Conservation (phyloP, 176 grass and related monocot species). For the Avena atlantica region DNA sequence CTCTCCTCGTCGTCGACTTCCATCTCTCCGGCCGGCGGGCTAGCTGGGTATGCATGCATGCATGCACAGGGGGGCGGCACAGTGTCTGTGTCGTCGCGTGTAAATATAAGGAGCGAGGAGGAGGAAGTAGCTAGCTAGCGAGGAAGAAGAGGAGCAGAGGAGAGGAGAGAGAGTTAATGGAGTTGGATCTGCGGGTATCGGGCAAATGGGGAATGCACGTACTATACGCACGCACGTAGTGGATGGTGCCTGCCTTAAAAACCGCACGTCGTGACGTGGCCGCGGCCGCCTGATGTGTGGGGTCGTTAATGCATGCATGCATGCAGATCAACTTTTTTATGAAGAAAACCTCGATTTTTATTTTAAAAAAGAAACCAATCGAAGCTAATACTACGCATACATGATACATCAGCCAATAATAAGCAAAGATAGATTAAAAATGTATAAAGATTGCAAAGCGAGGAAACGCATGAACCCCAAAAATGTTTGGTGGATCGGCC, state of each 20-base stretch:
- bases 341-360: no score
- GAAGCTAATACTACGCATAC: no score
- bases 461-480: conserved; percentile 14
- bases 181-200: conserved; percentile 4
- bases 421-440: not conserved
- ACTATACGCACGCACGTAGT: conserved; percentile 13
- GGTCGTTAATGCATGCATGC: conserved; percentile 23
- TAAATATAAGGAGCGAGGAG: not conserved
- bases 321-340: not conserved
- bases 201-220: not conserved
- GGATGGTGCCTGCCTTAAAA: conserved; percentile 54
- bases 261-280: not conserved
- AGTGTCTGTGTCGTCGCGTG: not conserved
- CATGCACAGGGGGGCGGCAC: not conserved
- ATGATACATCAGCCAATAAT: not conserved
- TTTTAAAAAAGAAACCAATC: no score
- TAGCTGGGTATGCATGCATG: not conserved
- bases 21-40: conserved; percentile 23
- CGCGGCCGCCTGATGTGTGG: not conserved
- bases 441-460: not conserved
- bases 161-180: conserved; percentile 18
- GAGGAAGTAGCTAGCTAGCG: no score
- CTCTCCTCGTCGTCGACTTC: conserved; percentile 10
- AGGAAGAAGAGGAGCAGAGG: not conserved
- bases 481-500: conserved; percentile 28